Conservation (phyloP, 306 rosid species). For the Purshia tridentata region DNA sequence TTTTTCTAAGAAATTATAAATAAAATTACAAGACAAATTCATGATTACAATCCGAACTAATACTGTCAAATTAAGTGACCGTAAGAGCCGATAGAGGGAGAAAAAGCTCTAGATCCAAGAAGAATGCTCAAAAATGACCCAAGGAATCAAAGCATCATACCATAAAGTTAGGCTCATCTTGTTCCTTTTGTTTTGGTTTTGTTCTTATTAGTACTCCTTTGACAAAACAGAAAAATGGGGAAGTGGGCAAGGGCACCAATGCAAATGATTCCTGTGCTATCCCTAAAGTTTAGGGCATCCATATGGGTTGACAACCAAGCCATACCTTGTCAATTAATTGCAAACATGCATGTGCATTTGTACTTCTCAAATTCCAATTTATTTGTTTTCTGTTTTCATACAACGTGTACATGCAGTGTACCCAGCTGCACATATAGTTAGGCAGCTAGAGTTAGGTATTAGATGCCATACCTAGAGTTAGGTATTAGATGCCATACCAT, state of each 20-base stretch:
- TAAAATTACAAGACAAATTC: too few relatives aligned
- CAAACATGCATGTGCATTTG: slow-evolving; percentile 24
- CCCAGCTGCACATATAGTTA: background rate
- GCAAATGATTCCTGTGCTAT: background rate
- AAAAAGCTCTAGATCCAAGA: too few relatives aligned
- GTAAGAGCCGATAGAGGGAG: too few relatives aligned
- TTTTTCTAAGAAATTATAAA: too few relatives aligned
- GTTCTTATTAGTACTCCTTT: background rate
- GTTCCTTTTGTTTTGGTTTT: background rate
- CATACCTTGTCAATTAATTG: slow-evolving; percentile 14
- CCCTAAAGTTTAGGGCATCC: slow-evolving; percentile 19
- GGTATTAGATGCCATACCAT: slow-evolving; percentile 13
- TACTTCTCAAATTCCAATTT: background rate
- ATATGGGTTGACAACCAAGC: slow-evolving; percentile 24
- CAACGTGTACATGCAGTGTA: slow-evolving; percentile 15
- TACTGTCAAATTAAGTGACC: too few relatives aligned
- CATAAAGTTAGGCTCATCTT: too few relatives aligned
- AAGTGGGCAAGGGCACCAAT: background rate
- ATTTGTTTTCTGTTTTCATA: too few relatives aligned
- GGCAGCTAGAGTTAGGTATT: slow-evolving; percentile 3
- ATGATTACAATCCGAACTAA: too few relatives aligned
- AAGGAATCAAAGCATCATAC: too few relatives aligned
- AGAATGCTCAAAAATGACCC: too few relatives aligned
- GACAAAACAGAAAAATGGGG: background rate
- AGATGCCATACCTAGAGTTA: slow-evolving; percentile 14